Percentiles rank a stretch among this genome's conserved stretches.
Conservation (phyloP, 116 monocot genomes). For the Phalaenopsis hybrid region DNA sequence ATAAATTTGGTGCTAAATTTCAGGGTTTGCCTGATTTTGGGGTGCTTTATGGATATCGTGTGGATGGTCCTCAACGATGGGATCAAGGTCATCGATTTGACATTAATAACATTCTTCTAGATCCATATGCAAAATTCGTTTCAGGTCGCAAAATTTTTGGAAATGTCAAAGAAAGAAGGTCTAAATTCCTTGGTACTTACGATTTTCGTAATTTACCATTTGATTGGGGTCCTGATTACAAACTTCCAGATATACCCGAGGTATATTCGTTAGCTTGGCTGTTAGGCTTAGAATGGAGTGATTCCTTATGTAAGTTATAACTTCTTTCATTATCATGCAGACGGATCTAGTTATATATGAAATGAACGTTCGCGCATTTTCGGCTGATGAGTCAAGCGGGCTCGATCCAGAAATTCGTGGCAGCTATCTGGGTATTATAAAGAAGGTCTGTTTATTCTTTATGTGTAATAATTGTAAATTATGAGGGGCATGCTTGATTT, state of each 20-base stretch:
- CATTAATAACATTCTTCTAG: slow-evolving; percentile 56
- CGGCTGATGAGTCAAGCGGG: slow-evolving; percentile 79
- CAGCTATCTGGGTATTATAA: slow-evolving; percentile 87
- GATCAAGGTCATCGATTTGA: slow-evolving; percentile 86
- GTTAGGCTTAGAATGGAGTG: background rate
- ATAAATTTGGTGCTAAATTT: background rate
- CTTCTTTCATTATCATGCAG: slow-evolving; percentile 30
- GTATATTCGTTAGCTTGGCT: slow-evolving; percentile 20
- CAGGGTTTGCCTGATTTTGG: slow-evolving; percentile 67
- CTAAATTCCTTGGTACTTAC: slow-evolving; percentile 71
- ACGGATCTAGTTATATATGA: slow-evolving; percentile 90
- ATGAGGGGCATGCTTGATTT: background rate
- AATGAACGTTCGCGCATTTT: slow-evolving; percentile 91
- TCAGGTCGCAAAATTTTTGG: slow-evolving; percentile 72
- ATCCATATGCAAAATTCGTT: slow-evolving; percentile 97
- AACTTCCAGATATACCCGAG: slow-evolving; percentile 87
- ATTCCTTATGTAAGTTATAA: background rate
- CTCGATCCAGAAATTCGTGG: slow-evolving; percentile 61
- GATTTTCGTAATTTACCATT: slow-evolving; percentile 64
- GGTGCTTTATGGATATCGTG: slow-evolving; percentile 77
- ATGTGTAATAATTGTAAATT: background rate
- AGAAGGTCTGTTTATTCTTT: slow-evolving; percentile 44
- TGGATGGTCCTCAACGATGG: slow-evolving; percentile 70
- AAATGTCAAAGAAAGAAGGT: slow-evolving; percentile 44
- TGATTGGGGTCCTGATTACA: slow-evolving; percentile 90